phyloP scores from a whole-genome alignment of 306 rosid species.

The Cucumis melo region DNA sequence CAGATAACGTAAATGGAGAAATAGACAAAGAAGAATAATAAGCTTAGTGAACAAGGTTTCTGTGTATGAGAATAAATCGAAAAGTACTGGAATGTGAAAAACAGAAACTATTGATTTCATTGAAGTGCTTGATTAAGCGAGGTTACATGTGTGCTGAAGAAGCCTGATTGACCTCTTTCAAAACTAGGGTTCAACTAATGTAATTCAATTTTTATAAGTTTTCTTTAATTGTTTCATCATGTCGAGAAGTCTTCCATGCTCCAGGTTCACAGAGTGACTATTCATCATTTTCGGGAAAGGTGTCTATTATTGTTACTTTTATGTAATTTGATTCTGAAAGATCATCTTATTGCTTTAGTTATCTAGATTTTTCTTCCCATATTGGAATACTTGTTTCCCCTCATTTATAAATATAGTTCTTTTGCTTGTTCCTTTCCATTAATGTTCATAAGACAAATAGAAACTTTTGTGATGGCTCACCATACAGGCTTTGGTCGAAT shows the following conservation, averaged over 20 bases:
- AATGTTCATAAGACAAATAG: not conserved
- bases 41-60: not conserved
- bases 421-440: not conserved
- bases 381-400: not conserved
- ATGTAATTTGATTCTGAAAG: not conserved
- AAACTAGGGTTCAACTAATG: not conserved
- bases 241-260: not conserved
- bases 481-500: slow-evolving; percentile 87
- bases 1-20: not conserved
- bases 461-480: not conserved
- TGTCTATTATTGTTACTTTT: not conserved
- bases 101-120: not conserved
- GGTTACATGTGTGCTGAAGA: not conserved
- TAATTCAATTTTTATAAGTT: not conserved
- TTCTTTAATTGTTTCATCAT: not conserved
- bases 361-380: not conserved
- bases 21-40: not conserved
- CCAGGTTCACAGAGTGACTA: not conserved
- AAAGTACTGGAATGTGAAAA: not conserved
- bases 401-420: not conserved
- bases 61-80: not conserved
- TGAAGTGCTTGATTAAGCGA: not conserved
- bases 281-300: not conserved
- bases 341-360: not conserved
- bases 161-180: not conserved